phyloP scores from a whole-genome alignment of 2,329 filamentous ascomycete species.

The Microsporum ferrugineum region DNA sequence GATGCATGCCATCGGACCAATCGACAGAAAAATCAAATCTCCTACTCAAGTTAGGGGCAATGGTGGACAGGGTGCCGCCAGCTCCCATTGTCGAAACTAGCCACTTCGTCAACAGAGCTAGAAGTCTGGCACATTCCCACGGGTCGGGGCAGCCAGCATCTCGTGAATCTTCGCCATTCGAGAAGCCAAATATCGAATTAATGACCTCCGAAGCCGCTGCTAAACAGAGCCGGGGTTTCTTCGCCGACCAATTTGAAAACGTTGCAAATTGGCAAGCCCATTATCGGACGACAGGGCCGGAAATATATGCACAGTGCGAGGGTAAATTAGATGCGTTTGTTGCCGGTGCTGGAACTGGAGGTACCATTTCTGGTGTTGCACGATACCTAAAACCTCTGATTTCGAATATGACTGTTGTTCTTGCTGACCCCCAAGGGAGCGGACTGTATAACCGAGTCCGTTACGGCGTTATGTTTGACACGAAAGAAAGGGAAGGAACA shows the following conservation, averaged over 20 bases:
- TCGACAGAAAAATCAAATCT: conserved; percentile 79
- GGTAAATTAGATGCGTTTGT: conserved; percentile 76
- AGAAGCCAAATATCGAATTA: conserved; percentile 14
- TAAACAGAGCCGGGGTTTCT: conserved; percentile 67
- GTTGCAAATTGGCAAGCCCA: conserved; percentile 81
- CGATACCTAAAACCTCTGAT: conserved; percentile 66
- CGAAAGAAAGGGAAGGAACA: conserved; percentile 82
- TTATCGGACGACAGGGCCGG: conserved; percentile 69
- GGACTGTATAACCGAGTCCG: conserved; percentile 85
- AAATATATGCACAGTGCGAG: conserved; percentile 69
- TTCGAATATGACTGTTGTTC: conserved; percentile 56
- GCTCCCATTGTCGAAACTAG: conserved; percentile 86
- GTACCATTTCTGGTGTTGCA: conserved; percentile 80
- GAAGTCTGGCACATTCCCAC: conserved; percentile 63
- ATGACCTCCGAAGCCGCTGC: conserved; percentile 12
- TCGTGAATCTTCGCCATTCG: conserved; percentile 13
- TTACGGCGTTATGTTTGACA: conserved; percentile 90
- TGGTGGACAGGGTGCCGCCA: conserved; percentile 81
- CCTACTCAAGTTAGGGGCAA: conserved; percentile 76
- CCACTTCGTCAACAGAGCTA: conserved; percentile 90
- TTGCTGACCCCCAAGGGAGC: conserved; percentile 89
- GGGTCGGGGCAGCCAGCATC: conserved; percentile 32
- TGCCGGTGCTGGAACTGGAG: conserved; percentile 85
- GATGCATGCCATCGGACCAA: conserved; percentile 91
- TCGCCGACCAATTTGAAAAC: conserved; percentile 93